These are phyloP conservation scores for Aspergillus quadricinctus DNA, from an alignment of 2,329 filamentous ascomycete genomes.

Conservation along the genomic window DNA sequence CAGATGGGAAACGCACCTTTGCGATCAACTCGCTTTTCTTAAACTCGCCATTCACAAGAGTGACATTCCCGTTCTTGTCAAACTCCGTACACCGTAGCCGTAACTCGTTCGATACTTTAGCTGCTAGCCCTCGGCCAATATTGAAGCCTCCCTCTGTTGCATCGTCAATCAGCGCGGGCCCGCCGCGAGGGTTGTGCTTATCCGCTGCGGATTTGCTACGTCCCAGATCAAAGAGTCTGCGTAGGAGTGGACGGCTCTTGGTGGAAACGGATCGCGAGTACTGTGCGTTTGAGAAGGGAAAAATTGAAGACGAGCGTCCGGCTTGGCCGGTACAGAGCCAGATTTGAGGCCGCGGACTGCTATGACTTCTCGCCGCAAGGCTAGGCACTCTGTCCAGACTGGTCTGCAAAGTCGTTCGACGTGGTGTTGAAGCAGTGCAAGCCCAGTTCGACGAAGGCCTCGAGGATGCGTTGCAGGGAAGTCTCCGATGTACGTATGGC, in stretches of 20 bases:
- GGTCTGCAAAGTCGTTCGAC: conserved; percentile 24
- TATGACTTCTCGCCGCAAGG: conserved; percentile 8
- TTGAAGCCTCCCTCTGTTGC: conserved; percentile 59
- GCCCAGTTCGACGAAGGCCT: conserved; percentile 20
- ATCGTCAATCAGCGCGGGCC: conserved; percentile 56
- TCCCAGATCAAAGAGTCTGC: conserved; percentile 34
- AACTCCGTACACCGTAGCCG: conserved; percentile 91
- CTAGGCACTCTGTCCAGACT: conserved; percentile 24
- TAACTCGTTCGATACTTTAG: conserved; percentile 77
- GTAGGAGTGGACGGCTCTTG: conserved; percentile 31
- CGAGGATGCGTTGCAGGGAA: conserved; percentile 10
- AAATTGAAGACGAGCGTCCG: conserved; percentile 3
- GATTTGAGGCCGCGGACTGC: conserved; percentile 10
- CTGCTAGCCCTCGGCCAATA: conserved; percentile 64
- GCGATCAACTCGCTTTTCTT: conserved; percentile 97
- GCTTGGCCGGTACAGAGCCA: conserved; percentile 2
- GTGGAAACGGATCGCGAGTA: conserved; percentile 29
- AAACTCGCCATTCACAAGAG: conserved; percentile 89
- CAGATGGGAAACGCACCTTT: conserved; percentile 74
- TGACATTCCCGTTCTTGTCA: conserved; percentile 86
- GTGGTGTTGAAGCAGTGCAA: conserved; percentile 14
- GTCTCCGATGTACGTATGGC: conserved; percentile 11
- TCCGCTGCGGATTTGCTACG: conserved; percentile 28
- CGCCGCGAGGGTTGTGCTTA: conserved; percentile 51
- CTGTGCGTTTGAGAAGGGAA: conserved; percentile 5